Percentiles rank a stretch among this genome's conserved stretches.
These are phyloP conservation scores for Starmerella tilneyi DNA, from an alignment of 805 yeast species.

Conservation along the genomic window DNA sequence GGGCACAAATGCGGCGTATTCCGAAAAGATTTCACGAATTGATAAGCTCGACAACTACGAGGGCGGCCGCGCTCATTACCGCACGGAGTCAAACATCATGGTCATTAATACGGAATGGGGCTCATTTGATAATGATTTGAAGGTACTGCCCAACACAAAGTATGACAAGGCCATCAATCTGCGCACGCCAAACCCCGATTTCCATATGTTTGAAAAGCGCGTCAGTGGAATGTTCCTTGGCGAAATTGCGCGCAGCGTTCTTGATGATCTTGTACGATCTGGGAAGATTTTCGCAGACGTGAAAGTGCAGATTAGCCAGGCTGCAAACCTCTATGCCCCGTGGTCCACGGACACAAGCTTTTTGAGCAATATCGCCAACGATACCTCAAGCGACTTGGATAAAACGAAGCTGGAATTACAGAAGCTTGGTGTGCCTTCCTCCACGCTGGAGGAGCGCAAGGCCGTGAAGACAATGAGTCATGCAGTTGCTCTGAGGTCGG, in stretches of 20 bases:
- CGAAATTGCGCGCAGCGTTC: slow-evolving; percentile 65
- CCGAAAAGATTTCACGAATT: slow-evolving; percentile 64
- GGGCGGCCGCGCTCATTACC: slow-evolving; percentile 28
- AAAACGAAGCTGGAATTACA: slow-evolving; percentile 29
- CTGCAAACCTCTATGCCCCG: slow-evolving; percentile 37
- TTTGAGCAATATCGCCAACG: slow-evolving; percentile 78
- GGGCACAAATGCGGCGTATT: slow-evolving; percentile 94
- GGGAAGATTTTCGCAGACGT: slow-evolving; percentile 42
- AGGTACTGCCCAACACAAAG: slow-evolving; percentile 63
- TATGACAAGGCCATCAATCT: slow-evolving; percentile 67
- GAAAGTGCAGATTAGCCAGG: slow-evolving; percentile 27
- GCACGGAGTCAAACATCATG: slow-evolving; percentile 43
- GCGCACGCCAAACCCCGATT: slow-evolving; percentile 69
- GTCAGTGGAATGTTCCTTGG: slow-evolving; percentile 90
- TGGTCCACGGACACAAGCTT: slow-evolving; percentile 75
- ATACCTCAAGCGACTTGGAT: slow-evolving; percentile 56
- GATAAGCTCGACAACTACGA: slow-evolving; percentile 46
- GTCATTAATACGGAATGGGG: slow-evolving; percentile 97
- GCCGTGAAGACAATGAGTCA: slow-evolving; percentile 64
- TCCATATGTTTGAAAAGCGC: slow-evolving; percentile 86
- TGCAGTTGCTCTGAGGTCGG: slow-evolving; percentile 82
- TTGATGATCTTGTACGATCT: slow-evolving; percentile 51
- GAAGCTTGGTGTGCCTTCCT: slow-evolving; percentile 54
- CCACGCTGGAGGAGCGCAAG: slow-evolving; percentile 58
- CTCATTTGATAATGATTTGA: slow-evolving; percentile 77